A percentile compares a stretch with the other conserved stretches of the same genome.
Conservation (phyloP, 768 basidiomycete species). For the Mycena filopes region DNA sequence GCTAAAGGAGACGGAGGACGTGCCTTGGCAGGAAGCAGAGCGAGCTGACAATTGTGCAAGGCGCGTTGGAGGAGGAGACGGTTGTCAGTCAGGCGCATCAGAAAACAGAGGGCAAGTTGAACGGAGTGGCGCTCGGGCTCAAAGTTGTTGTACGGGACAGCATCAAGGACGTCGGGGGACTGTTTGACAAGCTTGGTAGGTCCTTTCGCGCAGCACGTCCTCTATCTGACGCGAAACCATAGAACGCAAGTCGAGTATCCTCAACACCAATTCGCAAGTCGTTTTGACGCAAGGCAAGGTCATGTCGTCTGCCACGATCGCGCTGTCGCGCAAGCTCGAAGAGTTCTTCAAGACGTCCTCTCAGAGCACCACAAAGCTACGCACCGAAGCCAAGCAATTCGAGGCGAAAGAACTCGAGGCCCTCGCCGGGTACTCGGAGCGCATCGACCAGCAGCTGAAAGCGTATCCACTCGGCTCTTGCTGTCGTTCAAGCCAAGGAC, state of each 20-base stretch:
- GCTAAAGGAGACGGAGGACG: conserved; percentile 61
- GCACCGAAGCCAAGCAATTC: conserved; percentile 65
- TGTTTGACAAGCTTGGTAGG: conserved; percentile 89
- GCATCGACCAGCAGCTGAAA: conserved; percentile 69
- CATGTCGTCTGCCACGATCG: conserved; percentile 63
- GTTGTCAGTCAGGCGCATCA: conserved; percentile 83
- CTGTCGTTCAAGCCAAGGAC: conserved; percentile 66
- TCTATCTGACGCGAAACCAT: conserved; percentile 26
- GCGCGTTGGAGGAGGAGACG: conserved; percentile 80
- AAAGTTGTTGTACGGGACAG: conserved; percentile 75
- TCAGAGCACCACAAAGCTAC: conserved; percentile 64
- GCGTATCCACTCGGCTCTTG: conserved; percentile 61
- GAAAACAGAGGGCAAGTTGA: conserved; percentile 73
- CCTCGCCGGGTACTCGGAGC: conserved; percentile 58
- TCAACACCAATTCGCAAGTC: conserved; percentile 71
- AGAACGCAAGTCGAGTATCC: conserved; percentile 80
- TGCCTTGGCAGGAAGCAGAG: conserved; percentile 63
- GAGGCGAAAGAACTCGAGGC: conserved; percentile 66
- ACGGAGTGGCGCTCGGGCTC: conserved; percentile 77
- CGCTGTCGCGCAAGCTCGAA: conserved; percentile 67
- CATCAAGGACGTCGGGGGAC: conserved; percentile 70
- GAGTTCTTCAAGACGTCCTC: conserved; percentile 69
- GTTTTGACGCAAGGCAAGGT: conserved; percentile 72
- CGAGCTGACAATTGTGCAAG: conserved; percentile 68
- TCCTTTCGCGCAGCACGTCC: not conserved